A percentile compares a stretch with the other conserved stretches of the same genome.
Evolutionary conservation across 2,329 filamentous ascomycete genomes (phyloP).

Genomic region (Botryotinia calthae): DNA sequence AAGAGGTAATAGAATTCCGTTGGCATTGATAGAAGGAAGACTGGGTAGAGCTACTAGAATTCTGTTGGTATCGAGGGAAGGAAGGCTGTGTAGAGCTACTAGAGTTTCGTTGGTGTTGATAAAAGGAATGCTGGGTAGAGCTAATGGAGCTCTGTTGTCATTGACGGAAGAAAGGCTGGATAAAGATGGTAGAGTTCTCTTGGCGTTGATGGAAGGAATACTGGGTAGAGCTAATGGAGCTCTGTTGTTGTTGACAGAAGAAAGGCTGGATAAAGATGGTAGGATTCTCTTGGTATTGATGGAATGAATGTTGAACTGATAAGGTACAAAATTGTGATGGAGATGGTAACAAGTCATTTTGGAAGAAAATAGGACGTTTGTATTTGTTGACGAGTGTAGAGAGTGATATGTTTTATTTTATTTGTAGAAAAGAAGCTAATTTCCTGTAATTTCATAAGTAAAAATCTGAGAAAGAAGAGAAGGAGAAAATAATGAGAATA

Average conservation of each 20-base stretch:
- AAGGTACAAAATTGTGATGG: not conserved
- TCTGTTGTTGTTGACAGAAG: no score
- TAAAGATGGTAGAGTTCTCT: no score
- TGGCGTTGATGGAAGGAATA: no score
- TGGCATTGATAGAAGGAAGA: not conserved
- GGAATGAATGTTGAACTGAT: not conserved
- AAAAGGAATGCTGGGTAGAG: not conserved
- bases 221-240: no score
- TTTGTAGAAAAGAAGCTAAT: not conserved
- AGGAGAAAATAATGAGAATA: not conserved
- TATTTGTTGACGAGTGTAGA: not conserved
- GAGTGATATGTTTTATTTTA: not conserved
- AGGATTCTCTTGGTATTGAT: no score
- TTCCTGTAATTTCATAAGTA: not conserved
- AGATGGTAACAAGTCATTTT: not conserved
- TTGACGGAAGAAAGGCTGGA: no score
- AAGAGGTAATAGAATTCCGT: not conserved
- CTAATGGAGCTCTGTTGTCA: no score
- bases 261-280: no score
- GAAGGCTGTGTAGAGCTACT: not conserved
- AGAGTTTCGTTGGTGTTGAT: not conserved
- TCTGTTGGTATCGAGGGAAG: not conserved
- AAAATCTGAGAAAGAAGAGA: not conserved
- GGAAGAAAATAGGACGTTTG: not conserved
- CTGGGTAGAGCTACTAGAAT: not conserved